phyloP scores from a whole-genome alignment of 2,329 filamentous ascomycete species.

The Fonsecaea multimorphosa region DNA sequence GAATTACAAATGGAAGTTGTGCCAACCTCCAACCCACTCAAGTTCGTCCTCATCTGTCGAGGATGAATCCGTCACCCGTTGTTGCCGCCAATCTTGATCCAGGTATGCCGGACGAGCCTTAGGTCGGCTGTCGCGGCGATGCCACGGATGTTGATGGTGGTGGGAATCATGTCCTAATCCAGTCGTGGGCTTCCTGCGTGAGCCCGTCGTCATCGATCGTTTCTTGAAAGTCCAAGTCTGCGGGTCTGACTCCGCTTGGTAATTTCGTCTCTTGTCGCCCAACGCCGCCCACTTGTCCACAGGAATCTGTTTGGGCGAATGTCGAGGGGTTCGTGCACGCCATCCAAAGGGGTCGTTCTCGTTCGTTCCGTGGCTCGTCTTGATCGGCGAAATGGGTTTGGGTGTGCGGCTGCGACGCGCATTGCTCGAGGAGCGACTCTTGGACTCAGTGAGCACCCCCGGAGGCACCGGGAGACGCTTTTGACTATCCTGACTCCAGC shows the following conservation, averaged over 20 bases:
- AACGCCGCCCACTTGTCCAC: constrained; percentile 89
- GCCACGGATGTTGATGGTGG: constrained; percentile 42
- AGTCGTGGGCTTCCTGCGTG: constrained; percentile 52
- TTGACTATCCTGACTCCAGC: constrained; percentile 78
- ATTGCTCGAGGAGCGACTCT: constrained; percentile 60
- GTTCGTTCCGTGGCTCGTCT: constrained; percentile 71
- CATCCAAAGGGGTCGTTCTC: constrained; percentile 63
- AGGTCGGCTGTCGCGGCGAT: constrained; percentile 46
- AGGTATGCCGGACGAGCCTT: constrained; percentile 48
- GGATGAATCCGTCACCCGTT: constrained; percentile 43
- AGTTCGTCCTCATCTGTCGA: constrained; percentile 66
- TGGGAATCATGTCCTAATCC: constrained; percentile 49
- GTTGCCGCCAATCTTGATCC: constrained; percentile 55
- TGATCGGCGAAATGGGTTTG: constrained; percentile 63
- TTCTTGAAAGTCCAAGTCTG: constrained; percentile 57
- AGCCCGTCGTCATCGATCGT: constrained; percentile 49
- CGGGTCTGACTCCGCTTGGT: constrained; percentile 60
- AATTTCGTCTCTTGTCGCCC: constrained; percentile 79
- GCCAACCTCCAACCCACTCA: constrained; percentile 96
- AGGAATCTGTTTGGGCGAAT: constrained; percentile 59
- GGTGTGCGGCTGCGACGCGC: constrained; percentile 56
- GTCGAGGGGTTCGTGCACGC: constrained; percentile 58
- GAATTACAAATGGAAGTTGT: constrained; percentile 69
- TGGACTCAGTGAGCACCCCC: constrained; percentile 60
- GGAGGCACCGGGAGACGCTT: constrained; percentile 57